Conservation (phyloP, 208 protist species). For the Leishmania guyanensis region DNA sequence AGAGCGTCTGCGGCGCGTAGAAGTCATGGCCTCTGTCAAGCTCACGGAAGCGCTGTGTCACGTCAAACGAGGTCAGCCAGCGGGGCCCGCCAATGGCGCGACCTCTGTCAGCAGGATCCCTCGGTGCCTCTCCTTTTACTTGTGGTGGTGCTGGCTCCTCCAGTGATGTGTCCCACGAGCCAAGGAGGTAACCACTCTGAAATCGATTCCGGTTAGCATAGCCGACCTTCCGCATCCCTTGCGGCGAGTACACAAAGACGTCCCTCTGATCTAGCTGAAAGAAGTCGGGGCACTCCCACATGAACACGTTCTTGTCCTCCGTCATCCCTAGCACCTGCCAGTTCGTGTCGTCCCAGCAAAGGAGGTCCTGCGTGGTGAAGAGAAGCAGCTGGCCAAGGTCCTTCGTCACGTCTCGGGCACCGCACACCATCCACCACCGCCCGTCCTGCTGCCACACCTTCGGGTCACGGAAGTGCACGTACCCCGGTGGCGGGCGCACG, state of each 20-base stretch:
- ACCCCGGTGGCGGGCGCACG: constrained; percentile 31
- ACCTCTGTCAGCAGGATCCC: too few species aligned
- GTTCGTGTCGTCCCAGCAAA: constrained; percentile 30
- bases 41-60: constrained; percentile 39
- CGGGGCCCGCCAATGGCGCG: too few species aligned
- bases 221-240: not conserved
- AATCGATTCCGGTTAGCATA: too few species aligned
- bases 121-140: too few species aligned
- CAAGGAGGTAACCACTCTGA: too few species aligned
- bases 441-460: constrained; percentile 45
- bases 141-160: too few species aligned
- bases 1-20: constrained; percentile 20
- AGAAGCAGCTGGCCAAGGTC: constrained; percentile 43
- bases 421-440: constrained; percentile 44
- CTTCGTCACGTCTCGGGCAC: constrained; percentile 30
- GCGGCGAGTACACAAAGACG: not conserved
- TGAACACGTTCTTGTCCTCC: constrained; percentile 47
- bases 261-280: not conserved
- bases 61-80: constrained; percentile 7
- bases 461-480: constrained; percentile 46
- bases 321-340: constrained; percentile 27
- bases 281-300: constrained; percentile 55
- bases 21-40: constrained; percentile 46
- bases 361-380: constrained; percentile 27
- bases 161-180: too few species aligned